phyloP scores from a whole-genome alignment of 768 basidiomycete genomes.

The Lyophyllum semitale region DNA sequence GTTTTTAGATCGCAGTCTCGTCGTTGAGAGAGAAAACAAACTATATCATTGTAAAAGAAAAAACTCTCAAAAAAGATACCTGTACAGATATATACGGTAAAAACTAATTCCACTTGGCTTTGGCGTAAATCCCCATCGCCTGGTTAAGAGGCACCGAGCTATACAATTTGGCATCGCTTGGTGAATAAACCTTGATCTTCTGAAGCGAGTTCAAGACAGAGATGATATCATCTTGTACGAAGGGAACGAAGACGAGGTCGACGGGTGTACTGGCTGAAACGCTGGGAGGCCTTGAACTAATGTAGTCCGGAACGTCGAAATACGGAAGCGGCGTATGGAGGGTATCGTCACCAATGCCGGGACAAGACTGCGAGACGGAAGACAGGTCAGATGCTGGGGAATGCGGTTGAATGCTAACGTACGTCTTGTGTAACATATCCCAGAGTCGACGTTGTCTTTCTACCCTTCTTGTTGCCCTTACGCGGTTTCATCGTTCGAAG shows the following conservation, averaged over 20 bases:
- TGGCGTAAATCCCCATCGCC: neutral
- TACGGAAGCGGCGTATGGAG: constrained; percentile 62
- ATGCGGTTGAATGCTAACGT: constrained; percentile 19
- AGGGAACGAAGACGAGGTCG: constrained; percentile 77
- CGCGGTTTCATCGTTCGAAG: constrained; percentile 51
- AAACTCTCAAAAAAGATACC: no score
- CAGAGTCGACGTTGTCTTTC: neutral
- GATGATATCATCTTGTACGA: constrained; percentile 37
- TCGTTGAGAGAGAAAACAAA: no score
- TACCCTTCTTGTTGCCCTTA: neutral
- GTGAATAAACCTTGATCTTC: neutral
- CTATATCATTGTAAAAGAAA: no score
- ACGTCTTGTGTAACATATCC: constrained; percentile 42
- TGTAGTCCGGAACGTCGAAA: constrained; percentile 55
- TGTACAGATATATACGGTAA: no score
- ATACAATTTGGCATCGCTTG: neutral
- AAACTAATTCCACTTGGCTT: neutral
- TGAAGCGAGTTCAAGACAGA: neutral
- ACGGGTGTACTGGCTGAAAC: constrained; percentile 51
- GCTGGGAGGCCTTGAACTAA: constrained; percentile 55
- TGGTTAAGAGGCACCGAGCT: neutral
- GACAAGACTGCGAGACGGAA: constrained; percentile 74
- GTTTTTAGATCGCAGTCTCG: no score
- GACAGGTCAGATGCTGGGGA: neutral
- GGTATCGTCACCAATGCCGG: constrained; percentile 76